A percentile compares a stretch with the other conserved stretches of the same genome.
phyloP scores from a whole-genome alignment of 768 basidiomycete species.

The Suillus cothurnatus region DNA sequence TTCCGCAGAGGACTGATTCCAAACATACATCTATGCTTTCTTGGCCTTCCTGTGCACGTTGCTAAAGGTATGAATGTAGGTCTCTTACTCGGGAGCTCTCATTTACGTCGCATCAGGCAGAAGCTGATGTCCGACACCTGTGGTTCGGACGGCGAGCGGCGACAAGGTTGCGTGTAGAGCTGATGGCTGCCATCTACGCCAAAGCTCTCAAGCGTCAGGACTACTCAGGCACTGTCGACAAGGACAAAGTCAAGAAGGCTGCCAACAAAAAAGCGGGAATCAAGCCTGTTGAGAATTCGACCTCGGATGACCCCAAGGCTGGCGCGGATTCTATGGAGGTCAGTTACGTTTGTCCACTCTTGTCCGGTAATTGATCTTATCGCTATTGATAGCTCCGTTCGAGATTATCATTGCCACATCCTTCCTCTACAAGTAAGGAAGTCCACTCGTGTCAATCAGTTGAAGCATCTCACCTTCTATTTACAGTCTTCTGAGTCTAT shows the following conservation, averaged over 20 bases:
- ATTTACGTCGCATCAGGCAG: constrained; percentile 1
- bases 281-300: constrained; percentile 33
- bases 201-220: constrained; percentile 86
- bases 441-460: background rate
- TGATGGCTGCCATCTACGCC: constrained; percentile 89
- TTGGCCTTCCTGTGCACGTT: constrained; percentile 65
- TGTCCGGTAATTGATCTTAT: background rate
- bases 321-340: constrained; percentile 83
- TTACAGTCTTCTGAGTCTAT: constrained; percentile 59
- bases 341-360: constrained; percentile 16
- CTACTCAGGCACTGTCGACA: constrained; percentile 73
- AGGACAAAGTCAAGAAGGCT: constrained; percentile 37
- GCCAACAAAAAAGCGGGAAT: constrained; percentile 25
- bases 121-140: constrained; percentile 72
- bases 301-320: constrained; percentile 55
- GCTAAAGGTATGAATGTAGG: constrained; percentile 21
- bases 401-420: constrained; percentile 71
- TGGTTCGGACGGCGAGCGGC: constrained; percentile 81
- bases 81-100: background rate
- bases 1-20: constrained; percentile 50
- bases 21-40: constrained; percentile 78
- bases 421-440: constrained; percentile 73
- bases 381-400: too few species aligned
- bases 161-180: constrained; percentile 71
- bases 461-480: constrained; percentile 1